These are phyloP conservation scores for Moesziomyces parantarcticus DNA, from an alignment of 1,284 basidiomycete genomes.

Conservation along the genomic window DNA sequence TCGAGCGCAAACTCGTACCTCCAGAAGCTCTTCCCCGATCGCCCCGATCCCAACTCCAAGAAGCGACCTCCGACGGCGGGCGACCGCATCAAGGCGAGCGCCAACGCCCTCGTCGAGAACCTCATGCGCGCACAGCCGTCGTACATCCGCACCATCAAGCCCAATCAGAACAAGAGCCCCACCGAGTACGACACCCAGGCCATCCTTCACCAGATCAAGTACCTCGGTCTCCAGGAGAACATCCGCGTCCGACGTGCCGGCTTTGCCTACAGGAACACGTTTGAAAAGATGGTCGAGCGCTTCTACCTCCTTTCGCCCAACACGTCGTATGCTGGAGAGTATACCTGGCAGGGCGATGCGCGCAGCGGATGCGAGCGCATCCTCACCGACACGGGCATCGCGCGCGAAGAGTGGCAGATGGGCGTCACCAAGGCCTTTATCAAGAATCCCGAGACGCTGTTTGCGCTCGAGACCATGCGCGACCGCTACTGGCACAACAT, in stretches of 20 bases:
- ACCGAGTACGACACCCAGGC: slow-evolving; percentile 94
- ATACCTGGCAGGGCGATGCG: slow-evolving; percentile 92
- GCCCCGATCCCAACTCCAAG: slow-evolving; percentile 95
- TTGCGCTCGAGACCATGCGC: slow-evolving; percentile 97
- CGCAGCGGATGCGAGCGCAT: slow-evolving; percentile 93
- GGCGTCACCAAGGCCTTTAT: slow-evolving; percentile 98
- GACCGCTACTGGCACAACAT: slow-evolving; percentile 99
- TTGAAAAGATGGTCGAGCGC: slow-evolving; percentile 91
- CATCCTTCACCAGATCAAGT: slow-evolving; percentile 98
- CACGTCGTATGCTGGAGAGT: slow-evolving; percentile 98
- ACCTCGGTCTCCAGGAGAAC: slow-evolving; percentile 97
- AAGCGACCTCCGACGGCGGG: slow-evolving; percentile 97
- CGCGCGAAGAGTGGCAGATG: slow-evolving; percentile 99
- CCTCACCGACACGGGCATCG: slow-evolving; percentile 91
- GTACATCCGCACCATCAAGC: slow-evolving; percentile 99
- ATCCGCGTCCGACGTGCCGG: slow-evolving; percentile 96
- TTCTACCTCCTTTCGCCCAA: slow-evolving; percentile 95
- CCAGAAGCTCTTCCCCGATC: slow-evolving; percentile 89
- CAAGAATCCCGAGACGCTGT: slow-evolving; percentile 98
- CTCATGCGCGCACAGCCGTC: slow-evolving; percentile 95
- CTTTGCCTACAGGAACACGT: slow-evolving; percentile 96
- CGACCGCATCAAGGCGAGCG: slow-evolving; percentile 93
- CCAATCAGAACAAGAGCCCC: slow-evolving; percentile 93
- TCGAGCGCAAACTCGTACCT: slow-evolving; percentile 73
- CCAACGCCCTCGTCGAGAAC: slow-evolving; percentile 93